Conservation (phyloP, 495 filamentous ascomycete genomes). For the Hypoxylon fragiforme region DNA sequence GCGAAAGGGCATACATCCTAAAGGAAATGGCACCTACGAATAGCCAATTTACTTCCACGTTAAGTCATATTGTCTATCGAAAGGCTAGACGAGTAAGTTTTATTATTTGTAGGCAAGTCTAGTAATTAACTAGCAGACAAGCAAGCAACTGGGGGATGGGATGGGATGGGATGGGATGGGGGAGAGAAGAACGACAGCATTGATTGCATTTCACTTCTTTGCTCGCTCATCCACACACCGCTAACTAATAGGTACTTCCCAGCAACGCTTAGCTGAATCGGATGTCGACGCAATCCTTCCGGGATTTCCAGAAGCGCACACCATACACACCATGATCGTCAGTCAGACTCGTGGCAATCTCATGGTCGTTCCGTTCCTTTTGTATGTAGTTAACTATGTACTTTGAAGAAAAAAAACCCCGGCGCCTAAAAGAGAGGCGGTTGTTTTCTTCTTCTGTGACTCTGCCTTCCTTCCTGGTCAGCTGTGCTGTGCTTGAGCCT, state of each 20-base stretch:
- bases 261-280: slow-evolving; percentile 27
- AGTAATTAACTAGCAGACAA: slow-evolving; percentile 15
- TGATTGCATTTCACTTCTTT: slow-evolving; percentile 6
- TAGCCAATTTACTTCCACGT: no score
- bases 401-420: no score
- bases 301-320: slow-evolving; percentile 1
- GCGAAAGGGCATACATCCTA: no score
- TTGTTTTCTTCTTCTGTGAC: no score
- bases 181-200: slow-evolving; percentile 11
- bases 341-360: slow-evolving; percentile 30
- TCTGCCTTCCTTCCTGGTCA: no score
- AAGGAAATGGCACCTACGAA: no score
- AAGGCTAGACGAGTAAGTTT: no score
- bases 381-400: no score
- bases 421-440: slow-evolving; percentile 17
- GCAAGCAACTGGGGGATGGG: no score
- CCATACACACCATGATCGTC: slow-evolving; percentile 25
- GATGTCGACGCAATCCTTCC: slow-evolving; percentile 25
- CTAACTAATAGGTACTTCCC: slow-evolving; percentile 12
- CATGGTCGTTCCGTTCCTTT: slow-evolving; percentile 20
- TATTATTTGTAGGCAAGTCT: not conserved
- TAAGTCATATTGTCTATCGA: no score
- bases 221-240: slow-evolving; percentile 9
- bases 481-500: slow-evolving; percentile 4
- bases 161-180: no score